A percentile compares a stretch with the other conserved stretches of the same genome.
Conservation (phyloP, 2,329 filamentous ascomycete genomes). For the Cercospora citrullina region DNA sequence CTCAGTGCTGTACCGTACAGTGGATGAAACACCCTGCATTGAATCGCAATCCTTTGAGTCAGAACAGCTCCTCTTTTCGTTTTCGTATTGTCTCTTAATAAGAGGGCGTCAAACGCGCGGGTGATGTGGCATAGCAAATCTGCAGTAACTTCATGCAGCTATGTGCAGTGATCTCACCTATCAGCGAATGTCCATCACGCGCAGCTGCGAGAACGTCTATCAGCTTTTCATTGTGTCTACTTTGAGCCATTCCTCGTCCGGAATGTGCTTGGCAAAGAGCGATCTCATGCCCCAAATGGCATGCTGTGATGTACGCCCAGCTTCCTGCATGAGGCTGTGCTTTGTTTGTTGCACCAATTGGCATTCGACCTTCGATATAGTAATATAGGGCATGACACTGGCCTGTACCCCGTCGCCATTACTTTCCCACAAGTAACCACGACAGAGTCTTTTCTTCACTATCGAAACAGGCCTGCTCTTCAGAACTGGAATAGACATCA, state of each 20-base stretch:
- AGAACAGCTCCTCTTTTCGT: background rate
- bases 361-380: background rate
- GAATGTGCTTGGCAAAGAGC: conserved; percentile 2
- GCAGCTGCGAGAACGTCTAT: background rate
- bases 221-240: background rate
- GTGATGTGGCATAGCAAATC: background rate
- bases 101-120: background rate
- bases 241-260: background rate
- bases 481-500: background rate
- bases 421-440: background rate
- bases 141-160: background rate
- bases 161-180: background rate
- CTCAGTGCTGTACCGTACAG: background rate
- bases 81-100: background rate
- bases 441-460: background rate
- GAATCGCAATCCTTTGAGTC: background rate
- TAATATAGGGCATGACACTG: background rate
- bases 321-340: background rate
- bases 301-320: conserved; percentile 5
- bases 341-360: background rate
- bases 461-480: background rate
- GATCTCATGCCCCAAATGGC: background rate
- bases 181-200: background rate
- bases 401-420: background rate
- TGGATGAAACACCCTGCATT: background rate